phyloP scores from a whole-genome alignment of 345 rosid genomes.

The Eucalyptus tenuipes region DNA sequence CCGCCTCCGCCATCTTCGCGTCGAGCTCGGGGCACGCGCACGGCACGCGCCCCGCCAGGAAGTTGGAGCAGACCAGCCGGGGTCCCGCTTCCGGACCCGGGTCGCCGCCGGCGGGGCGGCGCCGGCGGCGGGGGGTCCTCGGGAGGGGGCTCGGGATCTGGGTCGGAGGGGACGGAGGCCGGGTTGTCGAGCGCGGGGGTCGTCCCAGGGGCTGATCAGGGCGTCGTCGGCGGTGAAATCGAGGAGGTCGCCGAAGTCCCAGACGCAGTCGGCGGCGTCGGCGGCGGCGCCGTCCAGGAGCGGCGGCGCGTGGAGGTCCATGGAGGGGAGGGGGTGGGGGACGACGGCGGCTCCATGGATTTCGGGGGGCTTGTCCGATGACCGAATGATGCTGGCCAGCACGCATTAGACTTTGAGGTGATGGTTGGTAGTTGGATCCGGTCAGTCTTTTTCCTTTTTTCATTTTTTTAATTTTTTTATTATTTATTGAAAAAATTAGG shows the following conservation, averaged over 20 bases:
- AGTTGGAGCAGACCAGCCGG: slow-evolving; percentile 70
- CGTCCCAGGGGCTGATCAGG: slow-evolving; percentile 29
- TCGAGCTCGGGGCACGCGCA: slow-evolving; percentile 96
- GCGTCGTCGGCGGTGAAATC: slow-evolving; percentile 62
- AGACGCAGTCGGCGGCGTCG: slow-evolving; percentile 17
- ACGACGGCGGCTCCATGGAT: not conserved
- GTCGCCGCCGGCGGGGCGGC: not conserved
- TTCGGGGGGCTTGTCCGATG: not conserved
- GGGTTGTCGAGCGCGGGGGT: not conserved
- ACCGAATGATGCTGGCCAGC: not conserved
- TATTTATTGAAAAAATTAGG: too few species aligned
- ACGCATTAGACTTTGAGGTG: not conserved
- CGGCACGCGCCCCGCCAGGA: slow-evolving; percentile 68
- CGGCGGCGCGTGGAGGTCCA: not conserved
- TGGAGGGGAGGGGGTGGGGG: not conserved
- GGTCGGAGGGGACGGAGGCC: slow-evolving; percentile 2
- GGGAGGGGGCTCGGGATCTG: not conserved
- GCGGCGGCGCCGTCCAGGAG: slow-evolving; percentile 19
- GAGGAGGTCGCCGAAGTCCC: slow-evolving; percentile 87
- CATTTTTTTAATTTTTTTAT: fast-evolving
- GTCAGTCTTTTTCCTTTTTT: not conserved
- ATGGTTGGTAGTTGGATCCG: not conserved
- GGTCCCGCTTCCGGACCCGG: slow-evolving; percentile 88
- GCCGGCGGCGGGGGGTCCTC: not conserved
- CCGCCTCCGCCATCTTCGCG: slow-evolving; percentile 36